These are phyloP conservation scores for Alternaria hordeiaustralica DNA, from an alignment of 2,329 filamentous ascomycete genomes.

Conservation along the genomic window DNA sequence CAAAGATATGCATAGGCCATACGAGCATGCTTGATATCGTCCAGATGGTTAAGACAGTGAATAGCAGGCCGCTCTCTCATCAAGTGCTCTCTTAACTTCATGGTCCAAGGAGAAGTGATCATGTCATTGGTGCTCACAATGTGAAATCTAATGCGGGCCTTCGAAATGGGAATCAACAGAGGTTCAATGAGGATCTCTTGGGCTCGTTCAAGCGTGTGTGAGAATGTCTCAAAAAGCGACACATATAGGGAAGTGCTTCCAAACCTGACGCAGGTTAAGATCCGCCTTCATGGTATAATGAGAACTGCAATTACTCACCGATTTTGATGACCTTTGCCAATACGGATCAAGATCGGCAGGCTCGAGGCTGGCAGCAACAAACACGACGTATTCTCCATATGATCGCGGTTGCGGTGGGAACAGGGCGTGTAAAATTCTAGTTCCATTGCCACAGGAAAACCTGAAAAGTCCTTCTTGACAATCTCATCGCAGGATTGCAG, in stretches of 20 bases:
- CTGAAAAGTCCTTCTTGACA: background rate
- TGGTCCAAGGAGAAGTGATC: background rate
- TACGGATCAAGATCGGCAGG: background rate
- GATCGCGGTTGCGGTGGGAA: background rate
- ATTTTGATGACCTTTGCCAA: background rate
- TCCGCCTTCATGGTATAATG: background rate
- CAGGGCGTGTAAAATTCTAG: constrained; percentile 2
- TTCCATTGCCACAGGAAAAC: constrained; percentile 10
- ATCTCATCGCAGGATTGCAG: constrained; percentile 1
- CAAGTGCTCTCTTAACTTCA: background rate
- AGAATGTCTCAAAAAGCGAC: background rate
- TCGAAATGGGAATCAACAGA: background rate
- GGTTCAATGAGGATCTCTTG: constrained; percentile 2
- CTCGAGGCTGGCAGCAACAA: constrained; percentile 3
- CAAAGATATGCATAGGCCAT: background rate
- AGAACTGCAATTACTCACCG: background rate
- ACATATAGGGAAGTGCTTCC: background rate
- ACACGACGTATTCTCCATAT: background rate
- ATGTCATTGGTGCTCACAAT: background rate
- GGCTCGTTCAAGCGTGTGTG: constrained; percentile 1
- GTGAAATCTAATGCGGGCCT: background rate
- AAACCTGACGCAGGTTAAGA: background rate
- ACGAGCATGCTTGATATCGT: background rate
- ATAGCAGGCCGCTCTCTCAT: background rate
- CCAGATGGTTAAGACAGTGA: background rate